A percentile compares a stretch with the other conserved stretches of the same genome.
phyloP scores from a whole-genome alignment of 2,329 filamentous ascomycete genomes.

The Colletotrichum eleusines region DNA sequence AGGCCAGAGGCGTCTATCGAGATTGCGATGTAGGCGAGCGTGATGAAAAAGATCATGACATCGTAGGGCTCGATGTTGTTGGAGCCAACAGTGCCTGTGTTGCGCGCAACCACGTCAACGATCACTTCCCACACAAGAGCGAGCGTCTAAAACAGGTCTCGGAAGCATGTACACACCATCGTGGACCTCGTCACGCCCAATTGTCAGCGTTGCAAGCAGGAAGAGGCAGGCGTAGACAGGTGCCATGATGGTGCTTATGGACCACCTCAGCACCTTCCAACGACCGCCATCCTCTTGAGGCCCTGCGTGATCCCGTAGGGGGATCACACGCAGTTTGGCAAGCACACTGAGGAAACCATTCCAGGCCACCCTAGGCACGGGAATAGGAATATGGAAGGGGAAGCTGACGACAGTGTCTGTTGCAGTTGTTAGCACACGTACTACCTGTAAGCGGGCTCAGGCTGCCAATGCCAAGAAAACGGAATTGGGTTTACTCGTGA shows the following conservation, averaged over 20 bases:
- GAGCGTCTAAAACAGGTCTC: background rate
- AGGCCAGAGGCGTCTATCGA: slow-evolving; percentile 82
- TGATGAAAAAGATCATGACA: slow-evolving; percentile 82
- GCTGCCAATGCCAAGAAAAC: background rate
- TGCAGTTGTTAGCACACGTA: background rate
- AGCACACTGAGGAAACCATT: background rate
- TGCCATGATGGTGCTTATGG: slow-evolving; percentile 78
- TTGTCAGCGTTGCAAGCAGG: slow-evolving; percentile 76
- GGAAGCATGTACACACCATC: slow-evolving; percentile 53
- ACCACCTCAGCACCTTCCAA: slow-evolving; percentile 67
- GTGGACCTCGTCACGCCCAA: slow-evolving; percentile 74
- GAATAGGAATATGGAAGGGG: slow-evolving; percentile 74
- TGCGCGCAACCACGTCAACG: background rate
- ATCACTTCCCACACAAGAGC: background rate
- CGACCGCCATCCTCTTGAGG: slow-evolving; percentile 47
- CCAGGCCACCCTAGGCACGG: slow-evolving; percentile 60
- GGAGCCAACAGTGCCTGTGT: slow-evolving; percentile 72
- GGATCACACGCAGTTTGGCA: slow-evolving; percentile 61
- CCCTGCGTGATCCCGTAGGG: slow-evolving; percentile 39
- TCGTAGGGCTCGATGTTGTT: slow-evolving; percentile 77
- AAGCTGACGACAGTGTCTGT: slow-evolving; percentile 77
- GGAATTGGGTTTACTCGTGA: slow-evolving; percentile 71
- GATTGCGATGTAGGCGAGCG: slow-evolving; percentile 80
- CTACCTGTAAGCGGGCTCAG: too few species aligned
- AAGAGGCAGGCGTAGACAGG: slow-evolving; percentile 79